phyloP scores from a whole-genome alignment of 345 rosid genomes.

The Pistacia atlantica region DNA sequence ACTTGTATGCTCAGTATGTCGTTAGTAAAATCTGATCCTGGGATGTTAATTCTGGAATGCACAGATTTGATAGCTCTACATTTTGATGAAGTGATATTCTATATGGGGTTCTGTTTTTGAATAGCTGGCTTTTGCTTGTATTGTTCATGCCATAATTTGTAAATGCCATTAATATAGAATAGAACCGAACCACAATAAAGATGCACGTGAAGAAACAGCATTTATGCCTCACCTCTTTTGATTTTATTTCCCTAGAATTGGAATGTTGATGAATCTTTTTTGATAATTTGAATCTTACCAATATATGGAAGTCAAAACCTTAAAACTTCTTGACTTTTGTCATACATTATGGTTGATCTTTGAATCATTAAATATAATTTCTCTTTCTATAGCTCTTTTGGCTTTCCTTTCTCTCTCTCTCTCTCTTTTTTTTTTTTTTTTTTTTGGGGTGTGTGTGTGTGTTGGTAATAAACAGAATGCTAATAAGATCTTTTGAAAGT shows the following conservation, averaged over 20 bases:
- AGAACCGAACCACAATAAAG: neutral
- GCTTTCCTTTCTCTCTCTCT: neutral
- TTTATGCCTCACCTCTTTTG: neutral
- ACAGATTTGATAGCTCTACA: neutral
- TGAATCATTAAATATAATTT: neutral
- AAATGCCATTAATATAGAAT: neutral
- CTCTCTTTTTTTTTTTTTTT: no score
- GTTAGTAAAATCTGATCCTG: neutral
- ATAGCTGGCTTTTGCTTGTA: neutral
- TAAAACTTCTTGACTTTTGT: no score
- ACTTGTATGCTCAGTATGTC: neutral
- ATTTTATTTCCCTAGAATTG: neutral
- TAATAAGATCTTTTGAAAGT: slow-evolving; percentile 26
- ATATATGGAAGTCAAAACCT: neutral
- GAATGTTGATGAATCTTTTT: neutral
- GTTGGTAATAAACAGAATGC: neutral
- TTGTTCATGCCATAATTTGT: neutral
- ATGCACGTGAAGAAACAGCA: neutral
- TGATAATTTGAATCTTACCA: neutral
- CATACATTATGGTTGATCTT: neutral
- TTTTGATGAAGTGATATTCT: neutral
- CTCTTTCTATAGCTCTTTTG: neutral
- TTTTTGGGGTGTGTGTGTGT: no score
- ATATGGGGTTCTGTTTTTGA: neutral
- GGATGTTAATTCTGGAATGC: neutral